These are phyloP conservation scores for Kwoniella newhampshirensis DNA, from an alignment of 768 basidiomycete genomes.

Conservation along the genomic window DNA sequence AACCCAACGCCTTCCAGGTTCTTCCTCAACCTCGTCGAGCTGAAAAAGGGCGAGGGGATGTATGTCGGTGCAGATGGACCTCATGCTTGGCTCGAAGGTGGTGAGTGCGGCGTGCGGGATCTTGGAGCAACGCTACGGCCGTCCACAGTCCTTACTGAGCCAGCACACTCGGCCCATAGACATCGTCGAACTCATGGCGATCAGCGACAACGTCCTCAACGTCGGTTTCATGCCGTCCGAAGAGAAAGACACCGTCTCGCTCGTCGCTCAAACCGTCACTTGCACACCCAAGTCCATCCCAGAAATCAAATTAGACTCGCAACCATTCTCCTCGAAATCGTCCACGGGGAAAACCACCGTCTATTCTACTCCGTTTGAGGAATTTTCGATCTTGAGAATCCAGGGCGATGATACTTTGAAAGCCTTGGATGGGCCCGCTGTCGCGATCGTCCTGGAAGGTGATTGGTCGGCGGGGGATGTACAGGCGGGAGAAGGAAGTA, in stretches of 20 bases:
- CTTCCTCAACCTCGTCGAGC: conserved; percentile 76
- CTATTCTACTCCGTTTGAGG: conserved; percentile 42
- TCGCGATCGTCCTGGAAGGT: conserved; percentile 33
- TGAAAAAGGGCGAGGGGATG: conserved; percentile 83
- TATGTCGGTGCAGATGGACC: conserved; percentile 94
- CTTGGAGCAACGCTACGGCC: background rate
- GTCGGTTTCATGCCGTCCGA: conserved; percentile 37
- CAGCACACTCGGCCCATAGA: conserved; percentile 63
- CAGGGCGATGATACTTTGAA: conserved; percentile 24
- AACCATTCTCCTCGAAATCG: conserved; percentile 21
- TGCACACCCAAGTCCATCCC: conserved; percentile 20
- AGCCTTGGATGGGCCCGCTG: conserved; percentile 34
- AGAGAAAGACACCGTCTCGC: conserved; percentile 35
- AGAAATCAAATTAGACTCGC: conserved; percentile 12
- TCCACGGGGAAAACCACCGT: conserved; percentile 22
- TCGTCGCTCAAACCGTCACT: conserved; percentile 36
- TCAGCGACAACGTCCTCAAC: conserved; percentile 55
- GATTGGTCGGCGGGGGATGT: conserved; percentile 5
- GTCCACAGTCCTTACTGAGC: background rate
- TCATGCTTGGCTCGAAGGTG: conserved; percentile 90
- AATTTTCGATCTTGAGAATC: conserved; percentile 42
- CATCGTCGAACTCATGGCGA: conserved; percentile 98
- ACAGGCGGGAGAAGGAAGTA: conserved; percentile 9
- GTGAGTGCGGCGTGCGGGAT: conserved; percentile 58
- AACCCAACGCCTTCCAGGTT: conserved; percentile 57